Evolutionary conservation across 225 moss, liverwort and hornwort species (phyloP), one percentile per base, ranked within the genome.

Genomic region (Pseudisothecium myosuroides): DNA sequence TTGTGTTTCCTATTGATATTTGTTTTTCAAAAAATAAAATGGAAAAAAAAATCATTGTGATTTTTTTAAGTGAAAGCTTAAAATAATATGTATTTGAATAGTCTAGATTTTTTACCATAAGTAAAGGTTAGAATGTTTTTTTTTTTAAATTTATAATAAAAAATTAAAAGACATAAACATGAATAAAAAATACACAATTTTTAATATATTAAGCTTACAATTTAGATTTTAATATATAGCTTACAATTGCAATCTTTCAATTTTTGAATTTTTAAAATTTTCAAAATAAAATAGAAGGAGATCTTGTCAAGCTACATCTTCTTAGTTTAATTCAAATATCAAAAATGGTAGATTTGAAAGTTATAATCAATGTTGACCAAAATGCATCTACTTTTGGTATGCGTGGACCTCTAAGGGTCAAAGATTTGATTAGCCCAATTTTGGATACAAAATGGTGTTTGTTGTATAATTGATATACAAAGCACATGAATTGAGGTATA

Each of bases 331-430:
- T 39, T 39, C 14, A 69, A 23, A 24, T 41, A 24, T 2, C 7
- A 1, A 23, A 7, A 23, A 23, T 37, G 6, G 6, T 67, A 21
- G 21, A 13, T 39, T 39, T 69, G 8, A 41, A 69, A 41, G 15
- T 27, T 43, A 9, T 5, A 43, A 43, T 29, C 7, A 18, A 74
- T 7, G 1, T 31, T 74, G 31, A 31, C 11, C 2, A 31, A 31
- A 1, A 7, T 0, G 7, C 31, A 31, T 19, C 0, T 0, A 31
- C 1, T 74, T 47, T 74, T 10, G 1, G 10, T 3, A 45, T 73
- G 17, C 3, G 2, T 27, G 3, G 4, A 16, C 15, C 0, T 11
- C 0, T 10, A 49, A 18, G 2, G 12, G 1, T 32, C 2, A 12
- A 32, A 75, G 2, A 29, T 28, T 74, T 31, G 1, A 49, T 11